Conservation (phyloP, 306 rosid genomes). For the Gynostemma pentaphyllum region DNA sequence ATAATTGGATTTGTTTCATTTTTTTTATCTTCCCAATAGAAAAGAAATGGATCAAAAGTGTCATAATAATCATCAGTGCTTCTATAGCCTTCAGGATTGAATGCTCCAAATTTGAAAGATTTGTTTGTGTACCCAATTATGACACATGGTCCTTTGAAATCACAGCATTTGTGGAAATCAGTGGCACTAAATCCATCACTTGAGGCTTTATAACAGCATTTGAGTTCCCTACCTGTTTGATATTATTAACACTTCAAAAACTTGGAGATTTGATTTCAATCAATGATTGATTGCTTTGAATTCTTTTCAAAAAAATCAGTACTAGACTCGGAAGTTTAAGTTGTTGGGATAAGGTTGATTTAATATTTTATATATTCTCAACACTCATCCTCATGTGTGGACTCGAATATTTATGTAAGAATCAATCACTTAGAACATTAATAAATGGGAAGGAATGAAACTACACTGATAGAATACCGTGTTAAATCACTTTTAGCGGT, state of each 20-base stretch:
- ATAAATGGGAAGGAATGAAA: too few relatives aligned
- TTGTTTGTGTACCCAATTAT: conserved; percentile 73
- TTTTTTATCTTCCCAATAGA: conserved; percentile 37
- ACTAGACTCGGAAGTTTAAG: too few relatives aligned
- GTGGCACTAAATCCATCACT: conserved; percentile 73
- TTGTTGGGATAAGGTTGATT: too few relatives aligned
- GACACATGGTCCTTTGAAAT: conserved; percentile 89
- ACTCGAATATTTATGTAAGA: too few relatives aligned
- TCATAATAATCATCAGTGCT: conserved; percentile 92
- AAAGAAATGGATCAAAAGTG: conserved; percentile 74
- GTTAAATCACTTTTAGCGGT: too few relatives aligned
- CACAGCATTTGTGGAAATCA: conserved; percentile 59
- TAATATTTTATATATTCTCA: too few relatives aligned
- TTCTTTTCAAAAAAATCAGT: too few relatives aligned
- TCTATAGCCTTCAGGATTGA: conserved; percentile 86
- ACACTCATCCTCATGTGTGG: too few relatives aligned
- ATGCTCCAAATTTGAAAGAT: conserved; percentile 86
- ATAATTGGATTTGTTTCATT: conserved; percentile 23
- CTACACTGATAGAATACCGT: not conserved
- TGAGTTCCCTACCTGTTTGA: conserved; percentile 62
- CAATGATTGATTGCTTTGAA: too few relatives aligned
- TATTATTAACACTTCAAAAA: not conserved
- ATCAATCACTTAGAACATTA: too few relatives aligned
- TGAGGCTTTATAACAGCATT: conserved; percentile 79
- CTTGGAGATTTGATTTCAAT: too few relatives aligned